These are phyloP conservation scores for Penicillium argentinense DNA, from an alignment of 495 filamentous ascomycete species.

Conservation along the genomic window DNA sequence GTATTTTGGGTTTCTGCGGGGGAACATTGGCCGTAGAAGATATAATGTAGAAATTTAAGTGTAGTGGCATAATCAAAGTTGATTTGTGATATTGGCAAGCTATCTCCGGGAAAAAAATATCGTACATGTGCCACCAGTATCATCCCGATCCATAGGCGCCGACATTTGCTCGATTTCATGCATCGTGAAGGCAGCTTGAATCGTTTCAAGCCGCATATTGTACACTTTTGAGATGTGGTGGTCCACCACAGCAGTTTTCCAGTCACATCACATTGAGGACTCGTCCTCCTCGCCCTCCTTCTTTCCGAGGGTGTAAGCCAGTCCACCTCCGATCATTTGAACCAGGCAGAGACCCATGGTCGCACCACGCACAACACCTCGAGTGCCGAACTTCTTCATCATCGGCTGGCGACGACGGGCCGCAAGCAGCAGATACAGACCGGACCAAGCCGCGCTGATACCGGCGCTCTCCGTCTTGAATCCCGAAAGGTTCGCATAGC, in stretches of 20 bases:
- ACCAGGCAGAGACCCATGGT: constrained; percentile 68
- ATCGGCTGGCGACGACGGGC: constrained; percentile 59
- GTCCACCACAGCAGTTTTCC: neutral
- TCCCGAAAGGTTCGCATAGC: constrained; percentile 77
- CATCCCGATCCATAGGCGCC: too few relatives aligned
- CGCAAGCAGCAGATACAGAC: constrained; percentile 78
- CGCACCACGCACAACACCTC: constrained; percentile 68
- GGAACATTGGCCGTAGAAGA: too few relatives aligned
- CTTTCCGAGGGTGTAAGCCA: constrained; percentile 68
- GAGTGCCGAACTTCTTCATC: constrained; percentile 61
- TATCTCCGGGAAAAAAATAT: too few relatives aligned
- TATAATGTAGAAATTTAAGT: too few relatives aligned
- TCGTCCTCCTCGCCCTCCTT: constrained; percentile 53
- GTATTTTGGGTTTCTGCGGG: neutral
- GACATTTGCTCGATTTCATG: too few relatives aligned
- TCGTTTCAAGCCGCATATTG: constrained; percentile 12
- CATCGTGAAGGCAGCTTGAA: neutral
- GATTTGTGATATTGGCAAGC: too few relatives aligned
- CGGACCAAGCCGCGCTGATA: constrained; percentile 81
- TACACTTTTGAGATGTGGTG: constrained; percentile 16
- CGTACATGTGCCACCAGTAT: neutral
- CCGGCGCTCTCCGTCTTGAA: constrained; percentile 83
- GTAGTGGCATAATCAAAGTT: too few relatives aligned
- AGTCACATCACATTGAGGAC: neutral
- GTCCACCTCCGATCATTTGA: constrained; percentile 70